phyloP scores from a whole-genome alignment of 768 basidiomycete genomes.

The Asterophora lycoperdoides region DNA sequence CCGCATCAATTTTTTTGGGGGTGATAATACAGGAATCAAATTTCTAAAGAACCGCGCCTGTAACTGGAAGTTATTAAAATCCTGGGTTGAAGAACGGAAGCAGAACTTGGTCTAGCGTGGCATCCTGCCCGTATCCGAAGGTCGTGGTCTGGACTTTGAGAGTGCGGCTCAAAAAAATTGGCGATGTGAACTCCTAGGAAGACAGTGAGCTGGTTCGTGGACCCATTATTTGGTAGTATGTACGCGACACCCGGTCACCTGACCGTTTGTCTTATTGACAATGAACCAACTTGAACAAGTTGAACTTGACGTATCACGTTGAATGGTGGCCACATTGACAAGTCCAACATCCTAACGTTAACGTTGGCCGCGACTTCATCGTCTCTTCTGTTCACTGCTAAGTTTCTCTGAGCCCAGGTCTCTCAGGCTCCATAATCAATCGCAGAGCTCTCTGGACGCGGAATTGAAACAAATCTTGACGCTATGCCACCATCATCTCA shows the following conservation, averaged over 20 bases:
- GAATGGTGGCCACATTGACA: neutral
- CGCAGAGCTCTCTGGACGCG: too few species aligned
- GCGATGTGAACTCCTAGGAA: too few species aligned
- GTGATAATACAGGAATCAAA: too few species aligned
- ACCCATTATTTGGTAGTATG: constrained; percentile 12
- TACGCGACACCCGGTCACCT: constrained; percentile 17
- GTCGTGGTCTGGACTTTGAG: too few species aligned
- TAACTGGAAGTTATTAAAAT: neutral
- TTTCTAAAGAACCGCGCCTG: neutral
- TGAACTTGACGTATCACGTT: too few species aligned
- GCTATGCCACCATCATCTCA: constrained; percentile 22
- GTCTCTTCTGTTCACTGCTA: neutral
- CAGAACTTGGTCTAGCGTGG: neutral
- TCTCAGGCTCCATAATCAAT: too few species aligned
- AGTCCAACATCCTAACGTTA: too few species aligned
- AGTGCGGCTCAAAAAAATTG: too few species aligned
- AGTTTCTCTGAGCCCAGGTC: too few species aligned
- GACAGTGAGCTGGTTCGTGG: too few species aligned
- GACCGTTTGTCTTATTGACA: constrained; percentile 3
- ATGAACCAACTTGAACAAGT: too few species aligned
- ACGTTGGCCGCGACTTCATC: neutral
- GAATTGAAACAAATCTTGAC: neutral
- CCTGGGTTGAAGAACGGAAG: neutral
- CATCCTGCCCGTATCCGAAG: too few species aligned
- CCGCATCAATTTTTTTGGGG: constrained; percentile 3